phyloP scores from a whole-genome alignment of 169 alveolate genomes.

The Plasmodium coatneyi region DNA sequence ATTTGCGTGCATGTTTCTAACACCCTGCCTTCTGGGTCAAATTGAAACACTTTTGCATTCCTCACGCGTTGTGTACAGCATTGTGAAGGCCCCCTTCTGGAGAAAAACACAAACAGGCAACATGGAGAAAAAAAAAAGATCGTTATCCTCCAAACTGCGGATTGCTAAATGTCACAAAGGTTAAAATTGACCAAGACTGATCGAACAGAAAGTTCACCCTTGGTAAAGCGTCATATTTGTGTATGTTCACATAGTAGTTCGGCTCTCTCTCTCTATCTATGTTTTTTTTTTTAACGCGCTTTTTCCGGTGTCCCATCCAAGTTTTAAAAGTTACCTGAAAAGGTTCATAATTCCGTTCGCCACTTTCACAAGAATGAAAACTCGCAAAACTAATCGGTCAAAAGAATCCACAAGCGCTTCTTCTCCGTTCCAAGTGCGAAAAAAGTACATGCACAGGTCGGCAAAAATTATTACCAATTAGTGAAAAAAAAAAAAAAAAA shows the following conservation, averaged over 20 bases:
- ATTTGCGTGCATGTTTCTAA: background rate
- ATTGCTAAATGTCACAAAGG: background rate
- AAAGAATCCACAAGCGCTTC: background rate
- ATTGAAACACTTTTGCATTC: background rate
- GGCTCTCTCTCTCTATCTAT: background rate
- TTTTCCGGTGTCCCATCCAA: background rate
- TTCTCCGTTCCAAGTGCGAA: background rate
- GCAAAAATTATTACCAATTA: background rate
- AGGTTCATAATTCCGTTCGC: background rate
- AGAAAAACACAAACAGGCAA: background rate
- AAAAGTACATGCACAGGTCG: background rate
- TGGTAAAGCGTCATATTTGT: background rate
- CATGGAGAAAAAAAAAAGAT: background rate
- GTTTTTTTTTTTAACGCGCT: background rate
- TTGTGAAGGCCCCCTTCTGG: background rate
- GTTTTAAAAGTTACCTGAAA: background rate
- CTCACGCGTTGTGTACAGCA: background rate
- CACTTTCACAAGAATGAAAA: background rate
- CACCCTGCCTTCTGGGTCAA: background rate
- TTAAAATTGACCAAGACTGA: background rate
- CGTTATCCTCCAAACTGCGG: background rate
- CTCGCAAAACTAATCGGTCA: background rate
- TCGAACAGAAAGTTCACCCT: background rate
- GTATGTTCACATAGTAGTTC: background rate
- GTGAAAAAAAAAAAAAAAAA: conserved; percentile 14